Base-by-base conservation (phyloP, 371 early-diverging fungal genomes). In the Mucor plumbeus region DNA sequence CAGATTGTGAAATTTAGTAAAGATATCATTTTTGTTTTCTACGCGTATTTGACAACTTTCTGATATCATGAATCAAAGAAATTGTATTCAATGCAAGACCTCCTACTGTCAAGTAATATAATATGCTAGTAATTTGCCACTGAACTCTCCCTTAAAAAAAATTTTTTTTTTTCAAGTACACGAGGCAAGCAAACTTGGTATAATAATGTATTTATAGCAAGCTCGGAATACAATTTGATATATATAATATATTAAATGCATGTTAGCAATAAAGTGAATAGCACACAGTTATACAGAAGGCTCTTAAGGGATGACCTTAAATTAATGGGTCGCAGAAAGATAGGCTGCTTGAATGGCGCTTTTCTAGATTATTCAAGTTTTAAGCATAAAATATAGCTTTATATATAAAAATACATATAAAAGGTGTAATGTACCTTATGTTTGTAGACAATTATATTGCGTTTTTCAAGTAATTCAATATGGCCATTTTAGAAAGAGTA, bases 181-280 rank as follows among this genome's bases (percentile, higher is more conserved):
- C 26, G 26, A 26, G 26, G 26, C 26, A 26, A 26, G 3, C 26
- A 3, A 26, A 26, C 26, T 26, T 26, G 26, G 3, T 26, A 26
- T 26, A 26, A 26, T 26, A 26, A 26, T 26, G 26, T 26, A 26
- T n/a, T 43, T 14, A 44, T 17, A 44, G 1, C 44, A 17, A n/a
- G 44, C 44, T 44, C 44, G 44, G 7, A n/a, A 44, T 15, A 44
- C 44, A 0, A 44, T 44, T 44, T n/a, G 7, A n/a, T 44, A 44
- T n/a, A 44, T 44, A 7, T 44, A 44, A 44, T 44, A 44, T 15
- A 44, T 44, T 44, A 44, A 44, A 44, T 44, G 44, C 44, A 44
- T 44, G 7, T n/a, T n/a, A 44, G 17, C 44, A 44, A 7, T 17
- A 17, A n/a, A 17, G 8, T 17, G 7, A n/a, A 8, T 6, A 44